Base-by-base conservation (phyloP, 225 moss, liverwort and hornwort genomes). In the Rhytidiadelphus loreus region DNA sequence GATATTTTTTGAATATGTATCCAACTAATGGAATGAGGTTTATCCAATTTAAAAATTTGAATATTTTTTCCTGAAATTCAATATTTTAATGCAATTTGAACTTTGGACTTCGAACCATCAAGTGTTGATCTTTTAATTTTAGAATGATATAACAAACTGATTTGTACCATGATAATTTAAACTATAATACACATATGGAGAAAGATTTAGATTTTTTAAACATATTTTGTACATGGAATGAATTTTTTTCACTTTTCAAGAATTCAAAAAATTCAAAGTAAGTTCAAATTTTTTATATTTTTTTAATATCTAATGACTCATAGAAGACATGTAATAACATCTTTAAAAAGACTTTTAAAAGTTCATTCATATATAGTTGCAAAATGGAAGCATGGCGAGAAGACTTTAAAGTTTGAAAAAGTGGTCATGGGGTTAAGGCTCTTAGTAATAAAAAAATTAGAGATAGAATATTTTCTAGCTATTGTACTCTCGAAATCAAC, bases 381-480 rank as follows among this genome's bases (percentile, higher is more conserved):
- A 48, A 32, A 74, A 74, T 73, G 4, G 46, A 73, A 46, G 4
- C 6, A 46, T 26, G 17, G 4, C 1, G 0, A 32, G 19, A 12
- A 2, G 20, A 74, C 32, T 74, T 74, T 74, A 20, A 32, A 48
- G 10, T 74, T 48, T 48, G 73, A 48, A 74, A 46, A 46, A 73
- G 4, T 29, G 3, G 6, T 10, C 6, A 44, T 6, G 1, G 48
- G 1, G 0, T 48, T 32, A 74, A 46, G 3, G 4, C 7, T 74
- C 19, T 7, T 48, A 18, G 2, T 48, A 12, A 16, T 46, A n/a
- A n/a, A 73, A 28, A 14, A 48, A 30, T 48, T 48, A 48, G 48
- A 48, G 0, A 7, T 48, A 30, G 12, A 74, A 48, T 46, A 16
- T 30, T 48, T 48, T 46, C 2, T 0, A 19, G 0, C 2, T 20